A percentile compares a stretch with the other conserved stretches of the same genome.
These are phyloP conservation scores for Erythrobasidium hasegawianum DNA, from an alignment of 1,284 basidiomycete species.

Conservation along the genomic window DNA sequence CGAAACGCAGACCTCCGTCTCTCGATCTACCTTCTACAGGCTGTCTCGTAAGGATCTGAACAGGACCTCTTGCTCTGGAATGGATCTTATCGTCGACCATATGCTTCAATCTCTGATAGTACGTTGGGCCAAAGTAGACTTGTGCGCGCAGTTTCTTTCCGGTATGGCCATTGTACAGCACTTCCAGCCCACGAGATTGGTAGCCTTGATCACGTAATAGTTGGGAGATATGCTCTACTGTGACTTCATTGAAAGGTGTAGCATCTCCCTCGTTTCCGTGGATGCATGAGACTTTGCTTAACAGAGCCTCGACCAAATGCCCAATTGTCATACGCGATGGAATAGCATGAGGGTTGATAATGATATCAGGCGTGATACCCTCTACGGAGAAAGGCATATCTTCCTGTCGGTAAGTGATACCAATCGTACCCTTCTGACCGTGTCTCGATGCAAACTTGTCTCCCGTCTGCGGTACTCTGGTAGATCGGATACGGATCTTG, in stretches of 20 bases:
- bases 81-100: constrained; percentile 99
- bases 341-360: constrained; percentile 99
- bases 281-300: constrained; percentile 93
- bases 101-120: constrained; percentile 98
- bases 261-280: constrained; percentile 96
- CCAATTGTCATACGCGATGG: constrained; percentile 99
- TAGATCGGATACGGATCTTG: constrained; percentile 93
- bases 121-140: constrained; percentile 96
- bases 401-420: constrained; percentile 98
- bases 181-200: constrained; percentile 88
- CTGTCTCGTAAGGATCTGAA: constrained; percentile 95
- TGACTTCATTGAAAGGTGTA: constrained; percentile 96
- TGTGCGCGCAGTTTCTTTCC: constrained; percentile 96
- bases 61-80: constrained; percentile 91
- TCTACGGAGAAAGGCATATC: constrained; percentile 99
- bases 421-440: constrained; percentile 99
- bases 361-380: constrained; percentile 91
- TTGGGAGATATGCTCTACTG: constrained; percentile 87
- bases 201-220: constrained; percentile 80
- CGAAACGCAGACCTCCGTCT: constrained; percentile 98
- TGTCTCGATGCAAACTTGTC: constrained; percentile 99
- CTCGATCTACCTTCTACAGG: constrained; percentile 99
- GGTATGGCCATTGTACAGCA: constrained; percentile 99
- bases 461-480: constrained; percentile 92
- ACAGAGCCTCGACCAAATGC: constrained; percentile 96